These are phyloP conservation scores for Colletotrichum sp. DNA, from an alignment of 2,329 filamentous ascomycete genomes.

Conservation along the genomic window DNA sequence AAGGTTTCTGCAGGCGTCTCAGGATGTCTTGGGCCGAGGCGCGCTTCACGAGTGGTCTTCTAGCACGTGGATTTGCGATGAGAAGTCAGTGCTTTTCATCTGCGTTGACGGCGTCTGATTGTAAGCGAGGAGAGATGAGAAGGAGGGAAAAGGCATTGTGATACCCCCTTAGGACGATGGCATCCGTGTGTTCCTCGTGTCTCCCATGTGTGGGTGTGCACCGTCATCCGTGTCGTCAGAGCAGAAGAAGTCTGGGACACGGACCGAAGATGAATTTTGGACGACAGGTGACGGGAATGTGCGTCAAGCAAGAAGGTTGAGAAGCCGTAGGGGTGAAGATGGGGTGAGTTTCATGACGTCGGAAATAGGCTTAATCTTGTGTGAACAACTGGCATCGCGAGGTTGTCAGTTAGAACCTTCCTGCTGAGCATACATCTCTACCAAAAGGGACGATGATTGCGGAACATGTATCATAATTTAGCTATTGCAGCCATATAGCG, in stretches of 20 bases:
- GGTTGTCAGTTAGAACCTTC: background rate
- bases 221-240: conserved; percentile 11
- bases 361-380: background rate
- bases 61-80: background rate
- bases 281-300: background rate
- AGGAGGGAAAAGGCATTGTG: background rate
- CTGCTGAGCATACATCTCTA: background rate
- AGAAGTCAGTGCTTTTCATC: background rate
- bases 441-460: background rate
- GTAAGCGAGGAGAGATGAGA: background rate
- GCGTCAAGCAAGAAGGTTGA: background rate
- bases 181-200: background rate
- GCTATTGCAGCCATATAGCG: background rate
- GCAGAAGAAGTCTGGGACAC: background rate
- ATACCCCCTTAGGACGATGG: background rate
- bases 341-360: background rate
- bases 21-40: conserved; percentile 5
- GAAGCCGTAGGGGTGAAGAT: background rate
- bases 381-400: background rate
- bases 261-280: background rate
- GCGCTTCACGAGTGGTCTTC: background rate
- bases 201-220: background rate
- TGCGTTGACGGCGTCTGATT: background rate
- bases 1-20: conserved; percentile 8
- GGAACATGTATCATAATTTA: background rate